A percentile compares a stretch with the other conserved stretches of the same genome.
These are phyloP conservation scores for Exophiala mesophila DNA, from an alignment of 2,329 filamentous ascomycete species.

Conservation along the genomic window DNA sequence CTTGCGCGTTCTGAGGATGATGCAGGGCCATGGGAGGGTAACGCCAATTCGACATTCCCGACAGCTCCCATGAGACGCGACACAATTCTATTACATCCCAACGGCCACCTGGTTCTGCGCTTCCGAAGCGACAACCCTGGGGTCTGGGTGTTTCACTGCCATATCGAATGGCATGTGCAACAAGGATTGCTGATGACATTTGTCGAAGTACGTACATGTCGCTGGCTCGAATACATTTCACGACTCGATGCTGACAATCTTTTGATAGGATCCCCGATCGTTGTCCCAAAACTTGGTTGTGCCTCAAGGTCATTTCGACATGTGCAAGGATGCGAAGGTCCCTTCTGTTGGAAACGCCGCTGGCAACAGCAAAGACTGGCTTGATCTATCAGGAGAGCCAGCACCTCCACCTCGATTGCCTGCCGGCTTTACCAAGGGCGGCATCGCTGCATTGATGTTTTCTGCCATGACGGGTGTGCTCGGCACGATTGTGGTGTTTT, in stretches of 20 bases:
- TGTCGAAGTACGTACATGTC: too few relatives aligned
- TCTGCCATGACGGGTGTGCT: conserved; percentile 63
- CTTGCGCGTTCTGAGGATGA: conserved; percentile 49
- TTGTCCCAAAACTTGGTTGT: too few relatives aligned
- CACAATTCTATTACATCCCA: conserved; percentile 58
- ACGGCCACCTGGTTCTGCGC: conserved; percentile 60
- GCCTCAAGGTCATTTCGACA: conserved; percentile 57
- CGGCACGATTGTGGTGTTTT: conserved; percentile 61
- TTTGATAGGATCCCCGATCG: too few relatives aligned
- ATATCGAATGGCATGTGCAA: conserved; percentile 70
- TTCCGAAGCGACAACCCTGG: conserved; percentile 43
- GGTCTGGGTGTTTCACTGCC: conserved; percentile 71
- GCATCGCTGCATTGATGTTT: conserved; percentile 68
- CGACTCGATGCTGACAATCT: conserved; percentile 1
- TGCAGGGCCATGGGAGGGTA: conserved; percentile 22
- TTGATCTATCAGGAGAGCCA: conserved; percentile 60
- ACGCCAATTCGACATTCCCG: conserved; percentile 45
- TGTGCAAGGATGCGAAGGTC: conserved; percentile 50
- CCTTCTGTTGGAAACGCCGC: conserved; percentile 66
- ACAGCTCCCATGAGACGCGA: conserved; percentile 61
- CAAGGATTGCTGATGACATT: conserved; percentile 56
- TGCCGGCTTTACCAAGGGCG: conserved; percentile 62
- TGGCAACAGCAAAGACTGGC: conserved; percentile 58
- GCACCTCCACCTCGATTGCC: conserved; percentile 53
- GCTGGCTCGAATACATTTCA: background rate